Evolutionary conservation across 1,284 basidiomycete species (phyloP).

Genomic region (Moesziomyces globuligerus): DNA sequence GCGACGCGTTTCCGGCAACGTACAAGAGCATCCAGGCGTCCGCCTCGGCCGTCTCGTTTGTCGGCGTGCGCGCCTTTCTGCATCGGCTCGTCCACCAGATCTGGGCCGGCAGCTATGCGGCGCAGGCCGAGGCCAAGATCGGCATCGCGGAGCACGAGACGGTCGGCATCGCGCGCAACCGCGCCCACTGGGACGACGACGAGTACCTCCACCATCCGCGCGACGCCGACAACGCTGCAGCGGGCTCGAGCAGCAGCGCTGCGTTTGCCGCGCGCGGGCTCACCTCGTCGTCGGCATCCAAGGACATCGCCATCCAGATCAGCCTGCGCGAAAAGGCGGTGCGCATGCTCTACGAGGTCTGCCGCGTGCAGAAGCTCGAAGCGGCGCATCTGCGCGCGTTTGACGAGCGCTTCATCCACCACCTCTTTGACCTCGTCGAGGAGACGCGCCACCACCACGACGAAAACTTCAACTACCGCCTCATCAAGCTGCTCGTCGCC

Average conservation of each 20-base stretch:
- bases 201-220: not conserved
- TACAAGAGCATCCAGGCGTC: constrained; percentile 47
- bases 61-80: constrained; percentile 48
- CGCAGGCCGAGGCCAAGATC: constrained; percentile 54
- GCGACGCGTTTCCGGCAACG: constrained; percentile 65
- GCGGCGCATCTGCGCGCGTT: constrained; percentile 67
- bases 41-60: constrained; percentile 28
- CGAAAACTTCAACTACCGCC: constrained; percentile 70
- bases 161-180: constrained; percentile 11
- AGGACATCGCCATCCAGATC: constrained; percentile 46
- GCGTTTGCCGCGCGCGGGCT: constrained; percentile 3
- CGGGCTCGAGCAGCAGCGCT: not conserved
- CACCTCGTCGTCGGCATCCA: constrained; percentile 32
- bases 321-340: constrained; percentile 69
- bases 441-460: constrained; percentile 86
- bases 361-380: constrained; percentile 59
- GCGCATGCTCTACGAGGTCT: constrained; percentile 49
- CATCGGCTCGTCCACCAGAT: constrained; percentile 63
- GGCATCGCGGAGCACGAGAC: constrained; percentile 22
- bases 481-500: constrained; percentile 69
- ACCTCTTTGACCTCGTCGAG: constrained; percentile 92
- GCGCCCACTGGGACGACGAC: constrained; percentile 21
- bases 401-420: constrained; percentile 83
- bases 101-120: constrained; percentile 65
- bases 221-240: too few species aligned